Evolutionary conservation across 306 rosid genomes (phyloP).

Genomic region (Vigna unguiculata): DNA sequence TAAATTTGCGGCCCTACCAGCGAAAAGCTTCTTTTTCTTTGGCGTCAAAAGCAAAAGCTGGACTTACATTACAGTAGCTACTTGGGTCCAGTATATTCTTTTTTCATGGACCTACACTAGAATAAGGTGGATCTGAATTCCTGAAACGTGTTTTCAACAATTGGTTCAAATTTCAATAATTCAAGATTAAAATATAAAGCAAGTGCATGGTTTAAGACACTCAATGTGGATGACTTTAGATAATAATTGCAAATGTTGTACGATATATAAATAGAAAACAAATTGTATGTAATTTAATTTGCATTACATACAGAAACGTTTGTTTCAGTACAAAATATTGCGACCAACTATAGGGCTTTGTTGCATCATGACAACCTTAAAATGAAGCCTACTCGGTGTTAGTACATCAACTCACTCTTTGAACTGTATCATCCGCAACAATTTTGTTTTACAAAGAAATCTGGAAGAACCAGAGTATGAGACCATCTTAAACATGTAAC

Average conservation of each 20-base stretch:
- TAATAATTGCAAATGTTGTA: neutral
- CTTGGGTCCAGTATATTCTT: neutral
- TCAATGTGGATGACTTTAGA: too few species aligned
- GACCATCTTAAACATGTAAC: conserved; percentile 46
- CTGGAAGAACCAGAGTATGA: conserved; percentile 59
- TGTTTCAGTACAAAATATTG: conserved; percentile 45
- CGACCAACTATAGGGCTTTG: conserved; percentile 48
- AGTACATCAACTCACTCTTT: conserved; percentile 42
- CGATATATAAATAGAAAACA: neutral
- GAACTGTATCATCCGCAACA: conserved; percentile 42
- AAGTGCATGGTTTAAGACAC: too few species aligned
- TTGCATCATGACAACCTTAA: conserved; percentile 41
- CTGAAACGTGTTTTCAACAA: neutral
- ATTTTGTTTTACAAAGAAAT: conserved; percentile 50
- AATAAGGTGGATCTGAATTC: neutral
- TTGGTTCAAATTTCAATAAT: neutral
- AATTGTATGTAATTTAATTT: neutral
- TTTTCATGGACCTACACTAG: neutral
- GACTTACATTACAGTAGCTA: neutral
- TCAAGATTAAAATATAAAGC: neutral
- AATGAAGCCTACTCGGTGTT: conserved; percentile 34
- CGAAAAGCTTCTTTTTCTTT: conserved; percentile 21
- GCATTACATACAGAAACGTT: conserved; percentile 6
- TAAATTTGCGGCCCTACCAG: neutral
- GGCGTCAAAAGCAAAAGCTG: conserved; percentile 12